These are phyloP conservation scores for Acer saccharum DNA, from an alignment of 345 rosid genomes.

Conservation along the genomic window DNA sequence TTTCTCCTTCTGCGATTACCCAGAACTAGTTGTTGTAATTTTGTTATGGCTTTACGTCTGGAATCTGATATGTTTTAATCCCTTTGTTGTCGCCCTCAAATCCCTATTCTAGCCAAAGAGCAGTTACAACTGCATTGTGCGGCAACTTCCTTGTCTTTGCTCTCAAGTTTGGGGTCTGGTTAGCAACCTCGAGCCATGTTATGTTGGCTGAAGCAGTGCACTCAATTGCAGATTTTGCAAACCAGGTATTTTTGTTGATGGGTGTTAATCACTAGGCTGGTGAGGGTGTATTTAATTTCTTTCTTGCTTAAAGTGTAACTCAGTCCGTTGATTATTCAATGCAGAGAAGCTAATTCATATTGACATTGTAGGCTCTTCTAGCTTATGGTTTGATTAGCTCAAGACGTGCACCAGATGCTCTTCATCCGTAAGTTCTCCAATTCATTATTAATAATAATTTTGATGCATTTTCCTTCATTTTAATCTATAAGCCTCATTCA, in stretches of 20 bases:
- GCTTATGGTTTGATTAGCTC: constrained; percentile 98
- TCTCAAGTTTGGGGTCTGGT: constrained; percentile 94
- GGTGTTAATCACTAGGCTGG: not conserved
- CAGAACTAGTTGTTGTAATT: too few relatives aligned
- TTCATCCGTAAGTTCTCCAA: constrained; percentile 81
- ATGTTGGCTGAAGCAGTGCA: constrained; percentile 95
- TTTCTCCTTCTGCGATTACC: too few relatives aligned
- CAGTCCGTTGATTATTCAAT: constrained; percentile 22
- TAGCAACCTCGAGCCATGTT: constrained; percentile 90
- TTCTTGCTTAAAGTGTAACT: constrained; percentile 14
- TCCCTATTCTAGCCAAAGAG: constrained; percentile 74
- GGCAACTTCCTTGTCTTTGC: constrained; percentile 97
- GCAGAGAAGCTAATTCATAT: constrained; percentile 45
- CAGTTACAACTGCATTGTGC: constrained; percentile 96
- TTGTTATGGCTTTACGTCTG: too few relatives aligned
- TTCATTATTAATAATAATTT: not conserved
- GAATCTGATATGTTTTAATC: not conserved
- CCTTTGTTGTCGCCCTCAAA: constrained; percentile 19
- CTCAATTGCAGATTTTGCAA: constrained; percentile 94
- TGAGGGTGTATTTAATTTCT: not conserved
- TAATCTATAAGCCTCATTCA: not conserved
- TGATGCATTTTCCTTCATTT: constrained; percentile 5
- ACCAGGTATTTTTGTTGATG: constrained; percentile 66
- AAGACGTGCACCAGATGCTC: constrained; percentile 97
- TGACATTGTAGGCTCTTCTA: constrained; percentile 77